Percentiles rank a stretch among this genome's conserved stretches.
Conservation (phyloP, 78 protist genomes). For the Dictyostelium purpureum region DNA sequence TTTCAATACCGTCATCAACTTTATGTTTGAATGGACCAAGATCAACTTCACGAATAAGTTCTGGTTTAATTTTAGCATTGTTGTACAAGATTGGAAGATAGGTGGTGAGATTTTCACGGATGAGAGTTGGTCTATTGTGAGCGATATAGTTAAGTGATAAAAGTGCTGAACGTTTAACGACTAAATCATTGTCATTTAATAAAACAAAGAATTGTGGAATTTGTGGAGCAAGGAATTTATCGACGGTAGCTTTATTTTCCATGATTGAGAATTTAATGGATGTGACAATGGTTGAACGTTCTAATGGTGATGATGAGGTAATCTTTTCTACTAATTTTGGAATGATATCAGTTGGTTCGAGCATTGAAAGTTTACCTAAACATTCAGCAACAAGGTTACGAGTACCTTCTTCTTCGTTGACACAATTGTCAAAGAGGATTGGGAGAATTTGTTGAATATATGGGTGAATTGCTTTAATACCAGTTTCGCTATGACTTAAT, state of each 20-base stretch:
- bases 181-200: constrained; percentile 78
- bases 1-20: constrained; percentile 96
- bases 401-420: constrained; percentile 92
- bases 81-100: constrained; percentile 85
- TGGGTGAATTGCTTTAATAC: constrained; percentile 52
- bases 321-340: constrained; percentile 46
- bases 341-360: constrained; percentile 82
- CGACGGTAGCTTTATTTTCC: constrained; percentile 76
- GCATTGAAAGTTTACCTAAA: constrained; percentile 90
- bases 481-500: background rate
- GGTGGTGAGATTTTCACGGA: constrained; percentile 47
- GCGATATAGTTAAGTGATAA: constrained; percentile 90
- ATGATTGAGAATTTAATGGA: constrained; percentile 87
- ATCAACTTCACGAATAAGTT: constrained; percentile 90
- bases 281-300: constrained; percentile 82
- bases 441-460: constrained; percentile 51
- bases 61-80: constrained; percentile 84
- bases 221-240: constrained; percentile 24
- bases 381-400: constrained; percentile 95
- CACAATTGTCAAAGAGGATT: constrained; percentile 81
- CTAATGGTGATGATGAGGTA: constrained; percentile 25
- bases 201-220: constrained; percentile 62
- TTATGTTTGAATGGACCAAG: constrained; percentile 97
- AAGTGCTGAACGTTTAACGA: constrained; percentile 90
- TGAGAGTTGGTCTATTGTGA: constrained; percentile 83